These are phyloP conservation scores for Daldinia caldariorum DNA, from an alignment of 495 filamentous ascomycete species.

Conservation along the genomic window DNA sequence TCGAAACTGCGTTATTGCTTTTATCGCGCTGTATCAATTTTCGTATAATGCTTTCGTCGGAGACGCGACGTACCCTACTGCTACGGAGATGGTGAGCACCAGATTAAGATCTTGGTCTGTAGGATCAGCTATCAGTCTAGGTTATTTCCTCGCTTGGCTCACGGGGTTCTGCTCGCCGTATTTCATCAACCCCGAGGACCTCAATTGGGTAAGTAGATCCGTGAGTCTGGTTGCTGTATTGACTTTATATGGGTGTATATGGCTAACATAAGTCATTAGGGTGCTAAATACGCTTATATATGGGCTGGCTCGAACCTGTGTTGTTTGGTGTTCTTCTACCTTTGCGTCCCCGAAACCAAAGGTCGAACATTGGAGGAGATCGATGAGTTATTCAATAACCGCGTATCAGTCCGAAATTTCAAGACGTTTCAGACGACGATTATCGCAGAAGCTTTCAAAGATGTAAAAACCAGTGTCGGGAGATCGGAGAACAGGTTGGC, in stretches of 20 bases:
- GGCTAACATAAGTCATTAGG: conserved; percentile 31
- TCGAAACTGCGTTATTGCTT: conserved; percentile 47
- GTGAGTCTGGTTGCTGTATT: too few relatives aligned
- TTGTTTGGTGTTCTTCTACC: conserved; percentile 60
- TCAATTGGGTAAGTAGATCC: conserved; percentile 54
- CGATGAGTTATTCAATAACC: conserved; percentile 58
- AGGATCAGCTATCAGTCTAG: conserved; percentile 59
- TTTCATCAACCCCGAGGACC: conserved; percentile 60
- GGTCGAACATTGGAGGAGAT: conserved; percentile 68
- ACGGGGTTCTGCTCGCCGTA: conserved; percentile 58
- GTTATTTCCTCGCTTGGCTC: conserved; percentile 58
- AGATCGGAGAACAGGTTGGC: conserved; percentile 20
- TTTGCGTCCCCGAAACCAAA: conserved; percentile 60
- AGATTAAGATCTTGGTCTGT: conserved; percentile 62
- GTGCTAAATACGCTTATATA: conserved; percentile 63
- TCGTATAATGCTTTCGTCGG: conserved; percentile 55
- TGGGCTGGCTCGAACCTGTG: conserved; percentile 58
- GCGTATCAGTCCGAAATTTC: conserved; percentile 53
- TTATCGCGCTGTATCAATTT: conserved; percentile 43
- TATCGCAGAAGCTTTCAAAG: conserved; percentile 49
- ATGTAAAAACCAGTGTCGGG: conserved; percentile 35
- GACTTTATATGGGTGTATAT: too few relatives aligned
- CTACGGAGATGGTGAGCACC: conserved; percentile 58
- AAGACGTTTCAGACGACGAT: conserved; percentile 50
- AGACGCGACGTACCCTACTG: conserved; percentile 55